These are phyloP conservation scores for Pseudoturritis turrita DNA, from an alignment of 345 rosid genomes.

Conservation along the genomic window DNA sequence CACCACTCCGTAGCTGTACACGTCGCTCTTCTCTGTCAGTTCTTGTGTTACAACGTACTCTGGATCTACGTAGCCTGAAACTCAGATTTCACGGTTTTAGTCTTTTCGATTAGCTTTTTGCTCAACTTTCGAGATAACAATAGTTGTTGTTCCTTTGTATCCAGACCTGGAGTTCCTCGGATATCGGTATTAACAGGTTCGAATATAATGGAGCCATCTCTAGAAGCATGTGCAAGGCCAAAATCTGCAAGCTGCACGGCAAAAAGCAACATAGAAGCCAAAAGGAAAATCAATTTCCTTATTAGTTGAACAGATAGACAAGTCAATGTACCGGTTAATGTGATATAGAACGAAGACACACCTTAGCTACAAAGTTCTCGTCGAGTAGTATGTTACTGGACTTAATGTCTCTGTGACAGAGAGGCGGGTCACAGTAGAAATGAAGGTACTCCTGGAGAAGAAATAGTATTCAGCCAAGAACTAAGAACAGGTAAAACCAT, in stretches of 20 bases:
- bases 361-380: constrained; percentile 90
- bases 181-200: constrained; percentile 84
- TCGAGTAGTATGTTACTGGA: constrained; percentile 95
- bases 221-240: constrained; percentile 90
- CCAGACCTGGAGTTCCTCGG: constrained; percentile 96
- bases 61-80: constrained; percentile 94
- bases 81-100: constrained; percentile 4
- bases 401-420: constrained; percentile 95
- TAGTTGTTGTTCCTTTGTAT: constrained; percentile 2
- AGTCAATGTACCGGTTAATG: background rate
- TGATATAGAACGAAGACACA: constrained; percentile 16
- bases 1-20: constrained; percentile 92
- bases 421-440: constrained; percentile 92
- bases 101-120: background rate
- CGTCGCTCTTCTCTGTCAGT: constrained; percentile 87
- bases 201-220: constrained; percentile 79
- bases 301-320: background rate
- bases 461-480: constrained; percentile 3
- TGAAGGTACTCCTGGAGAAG: constrained; percentile 84
- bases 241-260: constrained; percentile 87
- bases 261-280: background rate
- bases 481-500: constrained; percentile 14
- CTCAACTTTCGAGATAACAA: background rate
- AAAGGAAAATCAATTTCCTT: background rate
- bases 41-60: constrained; percentile 83